Base-by-base conservation (phyloP, 345 rosid species). In the Trapa bicornis region DNA sequence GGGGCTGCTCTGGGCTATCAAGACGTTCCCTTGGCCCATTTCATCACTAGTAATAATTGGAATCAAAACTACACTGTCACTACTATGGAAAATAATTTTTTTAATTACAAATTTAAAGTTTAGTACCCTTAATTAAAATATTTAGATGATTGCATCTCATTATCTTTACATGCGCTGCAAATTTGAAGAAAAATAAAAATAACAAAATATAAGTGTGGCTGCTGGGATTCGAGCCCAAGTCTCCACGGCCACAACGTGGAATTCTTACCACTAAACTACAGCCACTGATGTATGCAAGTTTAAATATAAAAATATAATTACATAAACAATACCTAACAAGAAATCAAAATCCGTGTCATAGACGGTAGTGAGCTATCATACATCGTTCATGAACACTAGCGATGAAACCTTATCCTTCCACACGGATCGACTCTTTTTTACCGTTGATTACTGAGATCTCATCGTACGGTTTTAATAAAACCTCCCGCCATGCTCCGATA, bases 221-320 rank as follows among this genome's bases (percentile, higher is more conserved):
- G 86, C 83, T 90, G 84, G 90, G 92, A 88, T 83, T 88, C 87
- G 85, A 87, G 89, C 90, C 89, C 83, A 85, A 86, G 85, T 86
- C 97, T 84, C 85, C 81, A 91, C 86, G 88, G 91, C 89, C 90
- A 90, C 89, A 85, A 86, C 87, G 83, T 84, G 82, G 78, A 80
- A 83, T 82, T 87, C 85, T 86, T 16, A 83, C 92, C 90, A 86
- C 97, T 83, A 86, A 87, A 82, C 90, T 86, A 81, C 88, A 84
- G 81, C 85, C 86, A 79, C 85, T 22, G 29, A 22, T 22, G 29
- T 22, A 22, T 22, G 0, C 29, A 22, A 22, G 0, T 22, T 22
- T 22, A 22, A 22, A 22, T 22, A 22, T 22, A 22, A 22, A 0
- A 22, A 22, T 22, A 22, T 22, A 0, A 22, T 22, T 22, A 22